Evolutionary conservation across 108 stramenopile species (phyloP).

Genomic region (Schizochytrium sp.): DNA sequence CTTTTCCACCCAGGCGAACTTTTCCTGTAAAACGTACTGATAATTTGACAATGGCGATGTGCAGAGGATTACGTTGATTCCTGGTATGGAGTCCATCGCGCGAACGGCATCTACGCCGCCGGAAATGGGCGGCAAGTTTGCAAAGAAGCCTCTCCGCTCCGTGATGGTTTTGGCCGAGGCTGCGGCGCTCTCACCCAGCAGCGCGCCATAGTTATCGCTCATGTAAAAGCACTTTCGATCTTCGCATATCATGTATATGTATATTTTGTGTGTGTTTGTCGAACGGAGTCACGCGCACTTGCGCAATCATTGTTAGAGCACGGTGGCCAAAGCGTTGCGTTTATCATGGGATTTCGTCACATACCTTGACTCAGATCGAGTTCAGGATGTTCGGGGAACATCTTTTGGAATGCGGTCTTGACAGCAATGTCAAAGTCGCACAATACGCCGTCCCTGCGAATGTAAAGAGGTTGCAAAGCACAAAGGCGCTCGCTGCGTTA

Average conservation of each 20-base stretch:
- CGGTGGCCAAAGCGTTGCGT: too few relatives aligned
- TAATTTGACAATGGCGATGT: not conserved
- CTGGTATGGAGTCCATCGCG: not conserved
- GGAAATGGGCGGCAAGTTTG: not conserved
- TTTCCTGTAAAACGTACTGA: not conserved
- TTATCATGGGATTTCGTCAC: not conserved
- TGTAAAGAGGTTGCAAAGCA: too few relatives aligned
- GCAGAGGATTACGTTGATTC: not conserved
- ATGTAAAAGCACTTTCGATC: slow-evolving; percentile 1
- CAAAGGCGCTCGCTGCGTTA: too few relatives aligned
- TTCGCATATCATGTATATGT: too few relatives aligned
- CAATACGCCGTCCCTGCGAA: not conserved
- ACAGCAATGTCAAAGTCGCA: slow-evolving; percentile 10
- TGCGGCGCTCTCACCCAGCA: not conserved
- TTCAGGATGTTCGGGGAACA: not conserved
- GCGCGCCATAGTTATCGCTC: not conserved
- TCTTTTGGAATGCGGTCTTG: not conserved
- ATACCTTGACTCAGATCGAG: not conserved
- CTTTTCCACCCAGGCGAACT: slow-evolving; percentile 18
- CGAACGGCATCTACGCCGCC: not conserved
- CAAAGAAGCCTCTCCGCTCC: not conserved
- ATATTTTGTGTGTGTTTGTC: not conserved
- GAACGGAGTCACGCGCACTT: not conserved
- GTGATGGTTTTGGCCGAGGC: not conserved
- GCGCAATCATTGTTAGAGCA: too few relatives aligned